Evolutionary conservation across 2,329 filamentous ascomycete genomes (phyloP), one percentile per base, ranked within the genome.

Genomic region (Clonostachys byssicola): DNA sequence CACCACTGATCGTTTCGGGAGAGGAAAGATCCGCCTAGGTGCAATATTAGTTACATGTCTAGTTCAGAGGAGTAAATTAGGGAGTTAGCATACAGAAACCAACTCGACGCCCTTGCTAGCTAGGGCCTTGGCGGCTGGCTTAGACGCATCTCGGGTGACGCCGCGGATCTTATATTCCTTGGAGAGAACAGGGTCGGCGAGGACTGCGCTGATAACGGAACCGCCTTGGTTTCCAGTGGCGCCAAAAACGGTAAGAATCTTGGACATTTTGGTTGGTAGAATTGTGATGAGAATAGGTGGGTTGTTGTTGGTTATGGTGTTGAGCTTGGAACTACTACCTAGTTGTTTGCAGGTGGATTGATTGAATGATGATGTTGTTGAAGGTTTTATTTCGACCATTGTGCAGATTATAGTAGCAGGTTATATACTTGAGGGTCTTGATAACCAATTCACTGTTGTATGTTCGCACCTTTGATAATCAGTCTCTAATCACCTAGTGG

Each of bases 171-270:
- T 64, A 61, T 68, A 77, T 42, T 69, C 59, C 33, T 67, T 61
- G 36, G 66, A 69, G 12, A 75, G 65, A 16, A 55, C 58, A 4
- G 74, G 56, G 61, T 79, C 70, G 46, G 63, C 64, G 50, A 78
- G 71, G 51, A 78, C 64, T 44, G 63, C 60, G 4, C 58, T 50
- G 47, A 76, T 63, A 30, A 78, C 71, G 34, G 72, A 74, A 34
- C 69, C 69, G 40, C 74, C 75, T 56, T 79, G 74, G 50, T 67
- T 66, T 47, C 73, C 74, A 4, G 74, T 76, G 45, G 71, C 71
- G 30, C 73, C 73, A 44, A 75, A 75, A 14, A 74, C 68, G 12
- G 66, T 64, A 17, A 70, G 52, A 42, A 68, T 58, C 49, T 67
- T 68, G 7, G 23, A 23, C 23, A 23, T 23, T 23, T 23, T 23